These are phyloP conservation scores for Insectozyma bohioensis DNA, from an alignment of 1,139 yeast genomes.

Conservation along the genomic window DNA sequence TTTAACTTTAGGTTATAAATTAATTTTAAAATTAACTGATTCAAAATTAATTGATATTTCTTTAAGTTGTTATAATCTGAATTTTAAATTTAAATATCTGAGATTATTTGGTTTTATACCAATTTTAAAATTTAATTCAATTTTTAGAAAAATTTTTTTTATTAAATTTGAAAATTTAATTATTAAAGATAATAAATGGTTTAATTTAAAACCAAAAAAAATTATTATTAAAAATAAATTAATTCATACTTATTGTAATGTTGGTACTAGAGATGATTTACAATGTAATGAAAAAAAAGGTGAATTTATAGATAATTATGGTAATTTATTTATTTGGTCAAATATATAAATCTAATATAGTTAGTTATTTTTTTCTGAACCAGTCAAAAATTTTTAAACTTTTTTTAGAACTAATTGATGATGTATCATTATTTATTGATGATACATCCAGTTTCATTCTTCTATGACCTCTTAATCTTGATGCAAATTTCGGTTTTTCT, in stretches of 20 bases:
- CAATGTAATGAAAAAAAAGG: conserved; percentile 6
- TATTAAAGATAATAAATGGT: too few relatives aligned
- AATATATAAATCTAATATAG: conserved; percentile 3
- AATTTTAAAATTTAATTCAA: too few relatives aligned
- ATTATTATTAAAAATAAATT: conserved; percentile 4
- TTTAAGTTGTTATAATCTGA: too few relatives aligned
- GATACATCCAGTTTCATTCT: conserved; percentile 4
- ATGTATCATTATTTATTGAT: not conserved
- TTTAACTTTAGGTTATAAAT: conserved; percentile 4
- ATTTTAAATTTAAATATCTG: too few relatives aligned
- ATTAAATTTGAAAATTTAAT: too few relatives aligned
- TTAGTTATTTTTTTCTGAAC: conserved; percentile 14
- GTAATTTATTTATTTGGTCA: conserved; percentile 9
- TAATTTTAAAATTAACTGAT: too few relatives aligned
- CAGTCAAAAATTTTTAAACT: conserved; percentile 15
- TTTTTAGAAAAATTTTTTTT: conserved; percentile 4
- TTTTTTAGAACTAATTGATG: conserved; percentile 5
- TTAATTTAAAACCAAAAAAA: too few relatives aligned
- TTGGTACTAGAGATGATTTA: conserved; percentile 8
- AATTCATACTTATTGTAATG: conserved; percentile 7
- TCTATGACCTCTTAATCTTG: not conserved
- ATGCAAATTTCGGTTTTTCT: conserved; percentile 2
- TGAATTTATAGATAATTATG: conserved; percentile 6
- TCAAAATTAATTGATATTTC: too few relatives aligned
- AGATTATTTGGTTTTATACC: conserved; percentile 1